Evolutionary conservation across 1,139 yeast genomes (phyloP).

Genomic region (Magnusiomyces sp.): DNA sequence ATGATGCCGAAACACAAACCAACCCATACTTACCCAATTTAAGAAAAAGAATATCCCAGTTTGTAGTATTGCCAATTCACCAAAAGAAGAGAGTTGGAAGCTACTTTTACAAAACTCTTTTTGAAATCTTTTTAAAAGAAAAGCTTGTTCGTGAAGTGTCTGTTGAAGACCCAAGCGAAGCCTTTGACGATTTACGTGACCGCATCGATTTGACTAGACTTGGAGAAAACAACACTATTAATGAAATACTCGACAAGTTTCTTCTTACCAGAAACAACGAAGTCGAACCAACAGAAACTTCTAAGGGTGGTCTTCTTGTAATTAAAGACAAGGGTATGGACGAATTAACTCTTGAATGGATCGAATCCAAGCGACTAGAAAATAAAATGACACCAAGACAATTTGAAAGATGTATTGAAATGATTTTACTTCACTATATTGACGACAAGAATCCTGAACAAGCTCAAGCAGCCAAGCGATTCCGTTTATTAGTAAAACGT

Average conservation of each 20-base stretch:
- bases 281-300: constrained; percentile 63
- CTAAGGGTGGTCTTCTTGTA: too few relatives aligned
- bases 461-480: constrained; percentile 27
- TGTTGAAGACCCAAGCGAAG: constrained; percentile 92
- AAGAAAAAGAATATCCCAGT: constrained; percentile 81
- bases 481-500: constrained; percentile 55
- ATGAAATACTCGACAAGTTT: constrained; percentile 10
- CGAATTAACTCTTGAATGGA: constrained; percentile 34
- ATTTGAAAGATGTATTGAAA: constrained; percentile 66
- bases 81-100: constrained; percentile 67
- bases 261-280: constrained; percentile 10
- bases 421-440: constrained; percentile 48
- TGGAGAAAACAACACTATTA: constrained; percentile 28
- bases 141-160: constrained; percentile 59
- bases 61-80: constrained; percentile 71
- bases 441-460: constrained; percentile 16
- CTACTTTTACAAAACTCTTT: constrained; percentile 48
- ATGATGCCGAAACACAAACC: constrained; percentile 39
- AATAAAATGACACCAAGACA: constrained; percentile 73
- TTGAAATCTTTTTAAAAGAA: constrained; percentile 48
- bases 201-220: constrained; percentile 63
- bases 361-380: constrained; percentile 29
- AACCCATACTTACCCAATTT: constrained; percentile 26
- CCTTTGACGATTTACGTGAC: constrained; percentile 86
- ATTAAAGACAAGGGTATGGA: constrained; percentile 28